These are phyloP conservation scores for Cadophora luteo-olivacea DNA, from an alignment of 2,329 filamentous ascomycete genomes.

Conservation along the genomic window DNA sequence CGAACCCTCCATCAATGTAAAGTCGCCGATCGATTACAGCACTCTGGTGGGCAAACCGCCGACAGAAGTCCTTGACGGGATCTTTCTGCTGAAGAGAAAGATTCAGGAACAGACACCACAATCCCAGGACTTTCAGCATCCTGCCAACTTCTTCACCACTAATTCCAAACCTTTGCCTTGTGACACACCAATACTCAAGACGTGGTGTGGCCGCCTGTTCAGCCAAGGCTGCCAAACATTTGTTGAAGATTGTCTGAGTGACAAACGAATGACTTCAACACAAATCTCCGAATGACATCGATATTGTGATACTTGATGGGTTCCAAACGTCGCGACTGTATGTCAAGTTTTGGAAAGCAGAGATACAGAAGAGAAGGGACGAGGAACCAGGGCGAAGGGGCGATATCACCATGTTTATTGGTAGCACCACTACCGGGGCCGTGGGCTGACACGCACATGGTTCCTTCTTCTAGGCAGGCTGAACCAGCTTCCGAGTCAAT, in stretches of 20 bases:
- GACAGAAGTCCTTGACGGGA: conserved; percentile 60
- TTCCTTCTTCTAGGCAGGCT: conserved; percentile 8
- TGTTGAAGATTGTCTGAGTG: neutral
- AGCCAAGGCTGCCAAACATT: neutral
- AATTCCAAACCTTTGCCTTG: neutral
- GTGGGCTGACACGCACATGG: conserved; percentile 17
- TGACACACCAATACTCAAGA: neutral
- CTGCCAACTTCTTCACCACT: neutral
- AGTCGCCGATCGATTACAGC: conserved; percentile 63
- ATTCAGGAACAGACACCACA: conserved; percentile 29
- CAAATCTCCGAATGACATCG: neutral
- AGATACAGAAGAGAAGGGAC: neutral
- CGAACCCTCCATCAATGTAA: conserved; percentile 67
- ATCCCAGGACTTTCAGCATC: conserved; percentile 27
- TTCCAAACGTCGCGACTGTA: neutral
- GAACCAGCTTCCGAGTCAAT: conserved; percentile 6
- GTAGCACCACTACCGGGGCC: conserved; percentile 12
- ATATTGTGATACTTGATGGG: neutral
- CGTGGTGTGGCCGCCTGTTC: neutral
- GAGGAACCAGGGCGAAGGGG: neutral
- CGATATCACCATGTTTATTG: conserved; percentile 9
- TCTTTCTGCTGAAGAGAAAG: conserved; percentile 51
- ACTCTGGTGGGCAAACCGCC: conserved; percentile 64
- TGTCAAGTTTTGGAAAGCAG: neutral
- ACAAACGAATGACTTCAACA: neutral